Evolutionary conservation across 1,284 basidiomycete genomes (phyloP), one percentile per base, ranked within the genome.

Genomic region (Tilletia indica): DNA sequence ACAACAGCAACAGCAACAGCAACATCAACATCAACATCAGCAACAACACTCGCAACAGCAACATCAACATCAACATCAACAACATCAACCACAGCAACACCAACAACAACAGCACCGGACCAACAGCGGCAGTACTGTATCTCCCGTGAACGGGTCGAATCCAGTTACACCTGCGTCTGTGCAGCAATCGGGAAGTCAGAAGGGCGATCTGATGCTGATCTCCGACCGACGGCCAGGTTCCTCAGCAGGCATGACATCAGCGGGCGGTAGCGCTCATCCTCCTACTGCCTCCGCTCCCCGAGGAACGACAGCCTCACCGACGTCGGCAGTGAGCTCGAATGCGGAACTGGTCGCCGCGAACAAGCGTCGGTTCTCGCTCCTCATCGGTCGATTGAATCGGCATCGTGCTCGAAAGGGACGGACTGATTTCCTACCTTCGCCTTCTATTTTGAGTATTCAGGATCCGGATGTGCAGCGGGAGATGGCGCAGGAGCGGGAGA

Each of bases 381-480:
- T 70, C 31, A 9, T 45, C 12, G 45, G 61, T 6, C 69, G 61
- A 16, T 16, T 70, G 31, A 64, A 63, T 16, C 69, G 48, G 0
- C 42, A 45, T 36, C 56, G 69, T 14, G 69, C 69, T 4, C 16
- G 25, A 0, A 21, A 64, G 61, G 69, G 69, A n/a, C 38, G 69
- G 31, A 63, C 58, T 2, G 69, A 70, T 56, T 64, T 70, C 42
- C 11, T 70, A 19, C 68, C 68, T n/a, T 8, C 61, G 31, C 61
- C 61, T 34, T 19, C 21, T 34, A 34, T 38, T 34, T 42, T 69
- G 19, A 39, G 19, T 16, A 31, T 68, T 12, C 48, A 58, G 67
- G 67, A 68, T 48, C 39, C 25, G 14, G 67, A 68, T 14, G 67
- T 54, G n/a, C 39, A 45, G 48, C n/a, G 6, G 16, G 45, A 51